These are phyloP conservation scores for Bruguiera hainesii DNA, from an alignment of 441 rosid genomes.

Conservation along the genomic window DNA sequence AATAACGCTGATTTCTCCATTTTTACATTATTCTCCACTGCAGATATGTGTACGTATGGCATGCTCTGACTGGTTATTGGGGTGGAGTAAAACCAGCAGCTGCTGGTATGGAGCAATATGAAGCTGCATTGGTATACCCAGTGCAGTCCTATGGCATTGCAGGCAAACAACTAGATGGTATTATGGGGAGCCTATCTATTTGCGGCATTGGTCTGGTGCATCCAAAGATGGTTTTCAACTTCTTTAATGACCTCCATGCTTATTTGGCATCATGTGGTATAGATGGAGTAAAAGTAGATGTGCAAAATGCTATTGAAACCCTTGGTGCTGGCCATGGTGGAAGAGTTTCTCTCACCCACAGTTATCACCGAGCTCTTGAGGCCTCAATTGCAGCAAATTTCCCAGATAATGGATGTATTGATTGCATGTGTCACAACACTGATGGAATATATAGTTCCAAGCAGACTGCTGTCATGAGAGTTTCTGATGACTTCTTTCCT, in stretches of 20 bases:
- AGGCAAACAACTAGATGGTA: slow-evolving; percentile 90
- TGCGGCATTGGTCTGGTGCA: slow-evolving; percentile 88
- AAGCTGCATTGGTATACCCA: slow-evolving; percentile 80
- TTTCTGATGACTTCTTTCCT: slow-evolving; percentile 87
- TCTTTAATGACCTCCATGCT: slow-evolving; percentile 91
- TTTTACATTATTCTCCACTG: background rate
- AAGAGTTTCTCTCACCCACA: slow-evolving; percentile 80
- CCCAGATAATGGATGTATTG: slow-evolving; percentile 78
- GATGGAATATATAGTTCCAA: slow-evolving; percentile 79
- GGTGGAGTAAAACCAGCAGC: slow-evolving; percentile 95
- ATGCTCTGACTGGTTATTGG: slow-evolving; percentile 95
- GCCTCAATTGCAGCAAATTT: slow-evolving; percentile 78
- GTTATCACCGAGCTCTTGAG: slow-evolving; percentile 79
- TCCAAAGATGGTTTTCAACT: slow-evolving; percentile 76
- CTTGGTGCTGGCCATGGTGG: slow-evolving; percentile 94
- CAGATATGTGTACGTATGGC: slow-evolving; percentile 89
- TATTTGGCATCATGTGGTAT: slow-evolving; percentile 88
- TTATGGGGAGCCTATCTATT: slow-evolving; percentile 81
- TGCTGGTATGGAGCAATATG: slow-evolving; percentile 88
- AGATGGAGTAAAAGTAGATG: slow-evolving; percentile 93
- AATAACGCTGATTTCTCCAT: background rate
- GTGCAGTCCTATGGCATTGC: slow-evolving; percentile 75
- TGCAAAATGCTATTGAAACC: slow-evolving; percentile 87
- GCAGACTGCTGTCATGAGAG: slow-evolving; percentile 83
- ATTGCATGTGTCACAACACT: slow-evolving; percentile 95